Conservation (phyloP, 768 basidiomycete genomes). For the Gloeophyllum trabeum region DNA sequence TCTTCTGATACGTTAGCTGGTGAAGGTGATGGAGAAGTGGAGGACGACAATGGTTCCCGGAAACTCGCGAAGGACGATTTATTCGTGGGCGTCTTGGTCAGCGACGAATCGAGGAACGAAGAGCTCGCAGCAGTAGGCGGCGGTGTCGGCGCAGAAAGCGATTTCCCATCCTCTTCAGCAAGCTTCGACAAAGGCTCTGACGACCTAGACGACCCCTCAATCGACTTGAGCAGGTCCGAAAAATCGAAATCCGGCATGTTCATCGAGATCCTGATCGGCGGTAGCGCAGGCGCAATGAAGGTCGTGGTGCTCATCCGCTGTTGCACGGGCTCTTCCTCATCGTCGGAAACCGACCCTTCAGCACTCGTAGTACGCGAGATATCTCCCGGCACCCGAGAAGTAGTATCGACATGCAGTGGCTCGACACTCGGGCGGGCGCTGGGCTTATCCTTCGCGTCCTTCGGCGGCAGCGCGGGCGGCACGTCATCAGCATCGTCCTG, state of each 20-base stretch:
- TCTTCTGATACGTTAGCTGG: too few species aligned
- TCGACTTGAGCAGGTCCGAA: slow-evolving; percentile 54
- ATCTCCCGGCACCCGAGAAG: slow-evolving; percentile 12
- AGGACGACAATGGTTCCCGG: not conserved
- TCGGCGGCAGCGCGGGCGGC: slow-evolving; percentile 35
- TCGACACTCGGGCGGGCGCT: not conserved
- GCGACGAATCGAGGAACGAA: not conserved
- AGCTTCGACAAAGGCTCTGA: slow-evolving; percentile 37
- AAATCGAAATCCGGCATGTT: slow-evolving; percentile 71
- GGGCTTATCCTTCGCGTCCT: slow-evolving; percentile 21
- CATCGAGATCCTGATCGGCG: slow-evolving; percentile 87
- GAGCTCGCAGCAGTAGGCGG: not conserved
- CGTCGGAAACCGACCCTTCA: slow-evolving; percentile 12
- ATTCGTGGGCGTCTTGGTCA: slow-evolving; percentile 1
- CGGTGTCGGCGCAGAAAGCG: not conserved
- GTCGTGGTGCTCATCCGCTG: slow-evolving; percentile 62
- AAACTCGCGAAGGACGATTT: not conserved
- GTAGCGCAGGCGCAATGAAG: slow-evolving; percentile 79
- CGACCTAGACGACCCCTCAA: slow-evolving; percentile 37
- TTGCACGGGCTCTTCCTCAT: slow-evolving; percentile 13
- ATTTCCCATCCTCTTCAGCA: slow-evolving; percentile 14
- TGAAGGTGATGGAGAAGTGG: too few species aligned
- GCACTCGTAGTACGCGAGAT: slow-evolving; percentile 27
- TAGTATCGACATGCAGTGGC: not conserved
- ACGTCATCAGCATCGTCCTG: slow-evolving; percentile 12